Evolutionary conservation across 179 eudicot species (phyloP).

Genomic region (Kewa caespitosa): DNA sequence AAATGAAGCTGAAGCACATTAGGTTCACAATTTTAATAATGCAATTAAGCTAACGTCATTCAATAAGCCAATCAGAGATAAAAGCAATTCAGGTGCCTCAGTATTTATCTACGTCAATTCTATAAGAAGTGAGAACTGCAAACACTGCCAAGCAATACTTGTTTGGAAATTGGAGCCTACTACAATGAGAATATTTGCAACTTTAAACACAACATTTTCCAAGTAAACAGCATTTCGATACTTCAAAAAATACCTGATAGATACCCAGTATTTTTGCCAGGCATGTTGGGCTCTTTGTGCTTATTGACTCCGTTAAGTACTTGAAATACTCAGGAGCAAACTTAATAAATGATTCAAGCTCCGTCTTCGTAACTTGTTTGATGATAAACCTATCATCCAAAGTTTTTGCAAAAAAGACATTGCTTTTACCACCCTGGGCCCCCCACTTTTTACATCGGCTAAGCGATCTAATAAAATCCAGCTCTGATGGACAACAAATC

Average conservation of each 20-base stretch:
- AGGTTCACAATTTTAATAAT: background rate
- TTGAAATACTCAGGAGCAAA: conserved; percentile 88
- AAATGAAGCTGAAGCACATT: conserved; percentile 9
- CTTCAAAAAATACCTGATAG: conserved; percentile 70
- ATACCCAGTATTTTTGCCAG: conserved; percentile 93
- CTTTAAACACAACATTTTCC: background rate
- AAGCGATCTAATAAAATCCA: conserved; percentile 78
- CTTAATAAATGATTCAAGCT: conserved; percentile 88
- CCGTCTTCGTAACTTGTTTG: conserved; percentile 96
- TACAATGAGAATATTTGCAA: background rate
- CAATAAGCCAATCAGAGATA: background rate
- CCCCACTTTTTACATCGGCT: conserved; percentile 99
- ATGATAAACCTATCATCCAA: conserved; percentile 93
- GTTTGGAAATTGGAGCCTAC: background rate
- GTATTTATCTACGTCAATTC: background rate
- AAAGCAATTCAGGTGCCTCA: background rate
- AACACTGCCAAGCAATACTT: background rate
- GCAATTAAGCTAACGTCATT: background rate
- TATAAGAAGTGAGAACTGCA: background rate
- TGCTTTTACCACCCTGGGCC: conserved; percentile 99
- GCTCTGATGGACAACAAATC: conserved; percentile 83
- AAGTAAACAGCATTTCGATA: background rate
- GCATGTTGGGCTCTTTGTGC: conserved; percentile 83
- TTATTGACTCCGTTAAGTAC: conserved; percentile 80
- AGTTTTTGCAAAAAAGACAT: conserved; percentile 91